Conservation (phyloP, 1,284 basidiomycete species). For the Tilletiopsis washingtonensis region DNA sequence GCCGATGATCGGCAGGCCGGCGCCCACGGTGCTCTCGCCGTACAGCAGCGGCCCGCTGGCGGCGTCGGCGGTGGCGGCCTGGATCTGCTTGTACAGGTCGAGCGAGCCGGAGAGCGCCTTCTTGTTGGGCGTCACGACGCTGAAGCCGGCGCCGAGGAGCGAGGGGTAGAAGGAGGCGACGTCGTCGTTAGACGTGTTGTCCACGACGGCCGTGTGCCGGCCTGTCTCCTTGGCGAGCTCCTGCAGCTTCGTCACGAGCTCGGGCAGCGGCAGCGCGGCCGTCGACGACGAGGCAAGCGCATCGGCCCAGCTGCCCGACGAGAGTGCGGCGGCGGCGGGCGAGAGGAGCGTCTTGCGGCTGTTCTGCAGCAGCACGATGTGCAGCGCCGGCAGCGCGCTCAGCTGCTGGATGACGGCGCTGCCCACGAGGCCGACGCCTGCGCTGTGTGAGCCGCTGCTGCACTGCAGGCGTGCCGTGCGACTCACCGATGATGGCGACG, state of each 20-base stretch:
- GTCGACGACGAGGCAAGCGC: slow-evolving; percentile 18
- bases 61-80: slow-evolving; percentile 18
- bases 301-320: slow-evolving; percentile 25
- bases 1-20: slow-evolving; percentile 83
- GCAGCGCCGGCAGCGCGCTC: slow-evolving; percentile 21
- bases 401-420: slow-evolving; percentile 41
- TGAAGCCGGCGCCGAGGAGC: slow-evolving; percentile 70
- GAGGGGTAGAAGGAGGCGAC: slow-evolving; percentile 77
- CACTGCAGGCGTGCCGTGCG: background rate
- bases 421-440: slow-evolving; percentile 44
- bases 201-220: slow-evolving; percentile 64
- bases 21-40: slow-evolving; percentile 91
- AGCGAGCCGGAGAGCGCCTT: slow-evolving; percentile 82
- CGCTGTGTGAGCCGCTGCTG: background rate
- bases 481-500: slow-evolving; percentile 30
- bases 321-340: slow-evolving; percentile 13
- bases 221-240: slow-evolving; percentile 23
- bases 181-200: slow-evolving; percentile 82
- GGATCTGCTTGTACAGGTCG: slow-evolving; percentile 64
- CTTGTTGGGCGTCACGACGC: slow-evolving; percentile 95
- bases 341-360: slow-evolving; percentile 43
- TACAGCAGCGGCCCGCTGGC: slow-evolving; percentile 60
- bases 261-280: slow-evolving; percentile 26
- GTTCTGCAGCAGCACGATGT: slow-evolving; percentile 42
- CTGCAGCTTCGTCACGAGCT: slow-evolving; percentile 24